Base-by-base conservation (phyloP, 2,329 filamentous ascomycete species). In the Aureobasidium leucospermi region DNA sequence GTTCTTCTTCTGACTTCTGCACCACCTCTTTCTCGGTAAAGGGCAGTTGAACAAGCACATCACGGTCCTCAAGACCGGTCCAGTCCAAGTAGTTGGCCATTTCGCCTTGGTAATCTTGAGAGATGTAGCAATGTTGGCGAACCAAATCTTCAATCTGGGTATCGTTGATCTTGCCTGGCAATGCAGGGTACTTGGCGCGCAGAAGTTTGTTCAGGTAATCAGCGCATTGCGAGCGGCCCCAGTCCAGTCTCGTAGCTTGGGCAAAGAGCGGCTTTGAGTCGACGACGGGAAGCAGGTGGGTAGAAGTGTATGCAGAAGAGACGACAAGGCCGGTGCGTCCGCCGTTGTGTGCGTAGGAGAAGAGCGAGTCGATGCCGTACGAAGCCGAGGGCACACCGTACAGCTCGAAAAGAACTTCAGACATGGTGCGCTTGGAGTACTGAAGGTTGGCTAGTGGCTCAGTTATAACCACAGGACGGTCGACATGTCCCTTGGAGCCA, bases 331-430 rank as follows among this genome's bases (percentile, higher is more conserved):
- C 94, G 29, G 89, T 93, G 53, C 81, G 85, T 63, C 94, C 94
- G 62, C 88, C 85, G 71, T 99, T 99, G 76, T 96, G 89, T 63
- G 87, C 82, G 77, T 96, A 99, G 19, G 93, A 95, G 76, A 99
- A 99, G 34, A 99, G 83, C 10, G 92, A 95, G 73, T 99, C 94
- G 75, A 99, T 92, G 55, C 94, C 94, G 74, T 94, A 96, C 16
- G 92, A 89, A 29, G 96, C 81, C 1, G 90, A 93, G 0, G 94
- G 93, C 10, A 89, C 92, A 61, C 85, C 84, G 73, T 99, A 99
- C 74, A 91, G 95, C 74, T 99, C 94, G 72, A 97, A 99, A 10
- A 99, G 79, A 59, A 97, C 93, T 70, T 99, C 94, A 45, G 89
- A 96, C 93, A 97, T 97, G 66, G 69, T 66, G 93, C 65, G 58